Conservation (phyloP, 1,284 basidiomycete genomes). For the Cerioporus squamosus region DNA sequence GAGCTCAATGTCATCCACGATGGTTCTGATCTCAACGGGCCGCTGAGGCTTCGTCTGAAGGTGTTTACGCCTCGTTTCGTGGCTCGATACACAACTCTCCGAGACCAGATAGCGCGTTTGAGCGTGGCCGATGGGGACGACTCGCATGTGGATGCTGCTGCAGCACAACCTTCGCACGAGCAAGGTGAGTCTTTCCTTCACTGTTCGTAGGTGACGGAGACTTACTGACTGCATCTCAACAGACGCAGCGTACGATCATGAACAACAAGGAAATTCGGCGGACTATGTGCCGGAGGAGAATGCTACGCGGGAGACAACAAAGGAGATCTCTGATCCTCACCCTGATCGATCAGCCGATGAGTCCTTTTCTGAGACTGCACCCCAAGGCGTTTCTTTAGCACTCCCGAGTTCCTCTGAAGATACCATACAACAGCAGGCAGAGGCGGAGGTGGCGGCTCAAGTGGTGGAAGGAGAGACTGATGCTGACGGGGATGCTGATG, state of each 20-base stretch:
- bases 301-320: too few species aligned
- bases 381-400: background rate
- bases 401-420: background rate
- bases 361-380: too few species aligned
- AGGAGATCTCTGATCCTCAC: too few species aligned
- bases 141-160: constrained; percentile 13
- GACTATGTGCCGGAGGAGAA: too few species aligned
- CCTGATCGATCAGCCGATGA: too few species aligned
- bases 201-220: background rate
- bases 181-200: constrained; percentile 1
- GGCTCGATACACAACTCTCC: constrained; percentile 63
- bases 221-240: background rate
- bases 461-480: background rate
- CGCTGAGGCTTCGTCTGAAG: constrained; percentile 64
- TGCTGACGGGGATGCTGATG: background rate
- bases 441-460: background rate
- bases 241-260: background rate
- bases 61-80: constrained; percentile 64
- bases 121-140: constrained; percentile 36
- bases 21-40: constrained; percentile 62
- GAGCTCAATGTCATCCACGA: constrained; percentile 76
- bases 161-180: background rate
- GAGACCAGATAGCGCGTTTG: constrained; percentile 57
- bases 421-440: background rate
- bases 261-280: background rate